A percentile compares a stretch with the other conserved stretches of the same genome.
phyloP scores from a whole-genome alignment of 2,329 filamentous ascomycete genomes.

The Aspergillus arachidicola region DNA sequence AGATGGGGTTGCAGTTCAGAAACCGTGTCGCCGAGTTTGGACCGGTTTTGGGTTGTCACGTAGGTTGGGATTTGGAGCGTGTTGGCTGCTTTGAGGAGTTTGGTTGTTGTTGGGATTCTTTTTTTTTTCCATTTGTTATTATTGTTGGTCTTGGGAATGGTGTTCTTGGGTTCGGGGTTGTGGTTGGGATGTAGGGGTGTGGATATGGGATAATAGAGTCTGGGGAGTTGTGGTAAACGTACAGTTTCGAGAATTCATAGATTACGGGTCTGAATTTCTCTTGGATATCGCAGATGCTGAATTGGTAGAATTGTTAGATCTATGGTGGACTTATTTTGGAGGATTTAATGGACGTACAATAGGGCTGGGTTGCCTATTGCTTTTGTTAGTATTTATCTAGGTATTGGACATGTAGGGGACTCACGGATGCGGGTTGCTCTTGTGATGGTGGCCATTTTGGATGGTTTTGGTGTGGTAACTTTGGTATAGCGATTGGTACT shows the following conservation, averaged over 20 bases:
- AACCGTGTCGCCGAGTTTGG: slow-evolving; percentile 79
- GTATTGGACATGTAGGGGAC: slow-evolving; percentile 5
- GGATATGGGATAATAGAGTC: neutral
- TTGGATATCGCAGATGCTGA: slow-evolving; percentile 89
- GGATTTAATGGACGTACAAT: slow-evolving; percentile 41
- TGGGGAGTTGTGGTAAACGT: slow-evolving; percentile 28
- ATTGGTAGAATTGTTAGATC: neutral
- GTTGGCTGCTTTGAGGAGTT: slow-evolving; percentile 64
- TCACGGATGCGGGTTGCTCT: slow-evolving; percentile 32
- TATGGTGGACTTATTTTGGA: neutral
- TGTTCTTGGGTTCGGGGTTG: neutral
- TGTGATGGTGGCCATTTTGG: slow-evolving; percentile 23
- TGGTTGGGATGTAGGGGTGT: neutral
- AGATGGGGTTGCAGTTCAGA: slow-evolving; percentile 65
- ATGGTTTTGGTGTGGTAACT: neutral
- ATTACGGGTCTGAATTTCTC: slow-evolving; percentile 88
- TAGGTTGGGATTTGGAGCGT: slow-evolving; percentile 70
- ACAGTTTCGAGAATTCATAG: slow-evolving; percentile 82
- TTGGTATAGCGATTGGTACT: neutral
- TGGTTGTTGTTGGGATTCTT: slow-evolving; percentile 67
- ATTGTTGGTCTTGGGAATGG: slow-evolving; percentile 2
- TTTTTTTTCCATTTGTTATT: neutral
- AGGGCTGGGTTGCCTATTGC: slow-evolving; percentile 48
- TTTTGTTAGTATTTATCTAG: slow-evolving; percentile 15
- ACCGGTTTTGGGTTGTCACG: slow-evolving; percentile 81